phyloP scores from a whole-genome alignment of 2,329 filamentous ascomycete genomes.

The Claviceps sp. region DNA sequence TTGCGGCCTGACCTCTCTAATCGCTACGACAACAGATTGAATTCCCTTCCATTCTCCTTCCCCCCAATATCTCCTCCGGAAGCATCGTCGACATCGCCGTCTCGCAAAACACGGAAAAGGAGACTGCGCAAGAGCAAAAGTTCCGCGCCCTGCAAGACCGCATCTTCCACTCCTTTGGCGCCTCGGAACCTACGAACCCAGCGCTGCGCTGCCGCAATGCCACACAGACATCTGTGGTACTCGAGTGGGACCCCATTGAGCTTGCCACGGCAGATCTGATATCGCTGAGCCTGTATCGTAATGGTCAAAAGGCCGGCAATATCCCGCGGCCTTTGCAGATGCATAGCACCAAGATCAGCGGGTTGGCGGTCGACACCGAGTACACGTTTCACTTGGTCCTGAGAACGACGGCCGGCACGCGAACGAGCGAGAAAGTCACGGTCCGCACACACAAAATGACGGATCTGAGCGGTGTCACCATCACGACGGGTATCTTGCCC shows the following conservation, averaged over 20 bases:
- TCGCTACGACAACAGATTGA: conserved; percentile 59
- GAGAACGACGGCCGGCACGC: conserved; percentile 80
- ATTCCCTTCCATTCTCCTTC: conserved; percentile 93
- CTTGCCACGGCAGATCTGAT: conserved; percentile 86
- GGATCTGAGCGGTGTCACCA: conserved; percentile 85
- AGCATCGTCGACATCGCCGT: conserved; percentile 98
- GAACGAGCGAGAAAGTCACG: conserved; percentile 65
- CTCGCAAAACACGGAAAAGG: conserved; percentile 68
- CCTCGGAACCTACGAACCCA: conserved; percentile 61
- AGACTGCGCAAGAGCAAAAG: conserved; percentile 56
- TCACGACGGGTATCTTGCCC: conserved; percentile 80
- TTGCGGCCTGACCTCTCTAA: not conserved
- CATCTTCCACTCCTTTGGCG: conserved; percentile 79
- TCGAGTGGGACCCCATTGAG: conserved; percentile 94
- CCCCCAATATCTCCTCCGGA: conserved; percentile 86
- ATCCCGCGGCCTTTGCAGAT: conserved; percentile 81
- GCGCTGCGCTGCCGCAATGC: conserved; percentile 87
- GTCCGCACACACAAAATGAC: conserved; percentile 98
- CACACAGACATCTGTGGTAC: conserved; percentile 93
- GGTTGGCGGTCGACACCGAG: conserved; percentile 89
- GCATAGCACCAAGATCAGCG: conserved; percentile 92
- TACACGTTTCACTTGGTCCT: conserved; percentile 91
- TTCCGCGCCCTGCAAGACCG: conserved; percentile 80
- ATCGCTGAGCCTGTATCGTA: conserved; percentile 82
- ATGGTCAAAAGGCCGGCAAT: conserved; percentile 90